Conservation (phyloP, 176 grass and related monocot genomes). For the Thalia dealbata region DNA sequence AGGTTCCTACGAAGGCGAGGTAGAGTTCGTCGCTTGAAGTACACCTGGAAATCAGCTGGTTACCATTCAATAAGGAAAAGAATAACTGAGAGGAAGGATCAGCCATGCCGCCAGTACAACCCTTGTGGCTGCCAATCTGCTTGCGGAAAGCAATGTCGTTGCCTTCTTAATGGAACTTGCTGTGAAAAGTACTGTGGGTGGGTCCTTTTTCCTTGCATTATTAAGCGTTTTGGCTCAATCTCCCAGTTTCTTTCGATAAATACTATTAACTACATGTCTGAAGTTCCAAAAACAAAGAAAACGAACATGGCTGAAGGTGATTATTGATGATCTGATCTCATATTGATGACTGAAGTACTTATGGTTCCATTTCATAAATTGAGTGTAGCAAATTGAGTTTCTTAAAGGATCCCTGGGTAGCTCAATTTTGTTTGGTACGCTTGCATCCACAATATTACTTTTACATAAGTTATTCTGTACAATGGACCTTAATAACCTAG, state of each 20-base stretch:
- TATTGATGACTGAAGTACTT: no score
- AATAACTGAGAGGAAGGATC: conserved; percentile 90
- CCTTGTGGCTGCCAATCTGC: conserved; percentile 88
- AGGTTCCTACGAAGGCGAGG: conserved; percentile 73
- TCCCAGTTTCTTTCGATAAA: background rate
- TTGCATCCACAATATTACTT: no score
- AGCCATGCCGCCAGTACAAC: conserved; percentile 83
- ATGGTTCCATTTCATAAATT: background rate
- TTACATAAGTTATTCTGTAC: no score
- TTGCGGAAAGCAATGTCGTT: conserved; percentile 89
- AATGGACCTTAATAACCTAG: no score
- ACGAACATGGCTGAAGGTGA: no score
- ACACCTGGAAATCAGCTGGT: conserved; percentile 91
- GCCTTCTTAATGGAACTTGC: conserved; percentile 79
- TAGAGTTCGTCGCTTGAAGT: conserved; percentile 81
- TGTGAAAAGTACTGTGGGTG: conserved; percentile 95
- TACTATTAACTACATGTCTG: background rate
- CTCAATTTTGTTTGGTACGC: no score
- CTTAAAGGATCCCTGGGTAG: no score
- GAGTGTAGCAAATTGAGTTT: background rate
- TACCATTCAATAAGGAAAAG: conserved; percentile 93
- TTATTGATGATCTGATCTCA: no score
- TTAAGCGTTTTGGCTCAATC: background rate
- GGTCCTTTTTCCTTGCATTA: conserved; percentile 18
- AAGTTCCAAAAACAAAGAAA: no score